These are phyloP conservation scores for Drosera spatulata DNA, from an alignment of 179 eudicot species.

Conservation along the genomic window DNA sequence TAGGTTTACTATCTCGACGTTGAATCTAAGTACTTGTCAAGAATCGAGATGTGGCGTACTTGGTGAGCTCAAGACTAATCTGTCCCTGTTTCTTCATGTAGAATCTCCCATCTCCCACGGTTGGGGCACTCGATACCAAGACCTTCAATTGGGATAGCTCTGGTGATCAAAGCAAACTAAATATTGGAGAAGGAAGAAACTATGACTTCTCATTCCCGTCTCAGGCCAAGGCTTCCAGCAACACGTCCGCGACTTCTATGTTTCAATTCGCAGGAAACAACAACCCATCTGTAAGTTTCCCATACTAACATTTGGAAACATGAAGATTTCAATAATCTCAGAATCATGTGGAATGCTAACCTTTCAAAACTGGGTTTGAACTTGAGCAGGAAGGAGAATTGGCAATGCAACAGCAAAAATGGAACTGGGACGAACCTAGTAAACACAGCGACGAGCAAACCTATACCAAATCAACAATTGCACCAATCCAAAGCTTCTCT, in stretches of 20 bases:
- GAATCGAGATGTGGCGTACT: no score
- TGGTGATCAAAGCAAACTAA: conserved; percentile 11
- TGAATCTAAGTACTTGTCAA: no score
- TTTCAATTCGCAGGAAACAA: conserved; percentile 17
- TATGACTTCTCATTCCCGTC: conserved; percentile 55
- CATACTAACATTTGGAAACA: not conserved
- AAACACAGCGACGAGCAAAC: conserved; percentile 20
- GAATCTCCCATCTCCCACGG: conserved; percentile 62
- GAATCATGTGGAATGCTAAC: no score
- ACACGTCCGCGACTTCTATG: conserved; percentile 12
- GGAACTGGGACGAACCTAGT: conserved; percentile 23
- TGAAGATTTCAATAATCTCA: no score
- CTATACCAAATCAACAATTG: conserved; percentile 13
- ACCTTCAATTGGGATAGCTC: conserved; percentile 22
- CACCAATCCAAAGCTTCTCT: conserved; percentile 14
- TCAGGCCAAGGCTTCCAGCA: conserved; percentile 25
- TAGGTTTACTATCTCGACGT: no score
- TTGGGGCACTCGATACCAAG: conserved; percentile 42
- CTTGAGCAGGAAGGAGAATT: conserved; percentile 32
- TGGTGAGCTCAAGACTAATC: no score
- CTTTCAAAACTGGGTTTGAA: no score
- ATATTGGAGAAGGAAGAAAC: conserved; percentile 17
- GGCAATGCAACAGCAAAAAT: conserved; percentile 19
- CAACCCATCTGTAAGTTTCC: conserved; percentile 24
- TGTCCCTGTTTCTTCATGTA: conserved; percentile 5